phyloP scores from a whole-genome alignment of 257 asterid genomes.

The Primulina tabacum region DNA sequence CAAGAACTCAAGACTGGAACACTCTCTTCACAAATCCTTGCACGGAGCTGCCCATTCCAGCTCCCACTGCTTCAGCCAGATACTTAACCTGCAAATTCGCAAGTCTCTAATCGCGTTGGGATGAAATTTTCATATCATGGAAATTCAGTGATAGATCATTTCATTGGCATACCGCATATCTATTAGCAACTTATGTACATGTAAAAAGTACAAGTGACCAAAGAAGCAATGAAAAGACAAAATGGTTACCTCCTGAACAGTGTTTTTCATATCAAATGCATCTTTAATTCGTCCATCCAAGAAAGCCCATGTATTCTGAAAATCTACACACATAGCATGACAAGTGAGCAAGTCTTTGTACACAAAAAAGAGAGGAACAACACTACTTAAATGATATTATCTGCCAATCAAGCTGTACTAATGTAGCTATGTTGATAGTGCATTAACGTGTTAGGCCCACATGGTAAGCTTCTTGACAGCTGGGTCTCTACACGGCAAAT shows the following conservation, averaged over 20 bases:
- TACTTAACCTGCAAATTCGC: conserved; percentile 61
- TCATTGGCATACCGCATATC: neutral
- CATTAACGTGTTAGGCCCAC: conserved; percentile 8
- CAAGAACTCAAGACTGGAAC: conserved; percentile 38
- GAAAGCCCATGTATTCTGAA: conserved; percentile 83
- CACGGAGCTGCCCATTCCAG: conserved; percentile 80
- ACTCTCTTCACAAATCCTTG: conserved; percentile 58
- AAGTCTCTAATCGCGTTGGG: conserved; percentile 23
- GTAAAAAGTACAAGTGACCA: neutral
- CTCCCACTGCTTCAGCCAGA: conserved; percentile 82
- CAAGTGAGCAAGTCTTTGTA: conserved; percentile 17
- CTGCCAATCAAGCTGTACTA: conserved; percentile 10
- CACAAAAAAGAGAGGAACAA: conserved; percentile 16
- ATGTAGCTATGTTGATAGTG: neutral
- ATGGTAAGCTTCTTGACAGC: conserved; percentile 8
- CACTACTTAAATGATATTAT: neutral
- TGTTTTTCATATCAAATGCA: conserved; percentile 76
- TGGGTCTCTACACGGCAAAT: conserved; percentile 1
- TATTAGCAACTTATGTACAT: neutral
- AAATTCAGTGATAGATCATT: neutral
- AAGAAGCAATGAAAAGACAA: neutral
- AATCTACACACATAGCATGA: conserved; percentile 42
- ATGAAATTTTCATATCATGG: conserved; percentile 1
- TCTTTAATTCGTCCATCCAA: conserved; percentile 73
- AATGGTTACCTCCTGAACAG: conserved; percentile 71